phyloP scores from a whole-genome alignment of 2,329 filamentous ascomycete genomes.

The Tolypocladium guangdongense region DNA sequence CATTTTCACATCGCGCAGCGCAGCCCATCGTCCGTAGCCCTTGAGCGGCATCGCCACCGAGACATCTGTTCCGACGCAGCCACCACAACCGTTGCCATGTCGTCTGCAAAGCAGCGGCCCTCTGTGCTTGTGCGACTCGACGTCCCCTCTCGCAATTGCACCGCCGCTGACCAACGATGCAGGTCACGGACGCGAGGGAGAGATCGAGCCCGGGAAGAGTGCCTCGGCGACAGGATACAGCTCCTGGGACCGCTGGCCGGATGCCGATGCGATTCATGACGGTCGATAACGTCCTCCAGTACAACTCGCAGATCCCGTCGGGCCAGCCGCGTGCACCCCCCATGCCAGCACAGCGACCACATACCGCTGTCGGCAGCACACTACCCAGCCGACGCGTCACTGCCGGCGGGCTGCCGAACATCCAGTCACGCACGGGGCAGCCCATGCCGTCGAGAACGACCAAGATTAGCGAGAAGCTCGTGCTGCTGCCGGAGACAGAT shows the following conservation, averaged over 20 bases:
- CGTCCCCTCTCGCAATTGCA: not conserved
- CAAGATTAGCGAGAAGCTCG: slow-evolving; percentile 94
- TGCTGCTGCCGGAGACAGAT: slow-evolving; percentile 75
- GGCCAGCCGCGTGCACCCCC: slow-evolving; percentile 74
- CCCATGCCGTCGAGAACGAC: slow-evolving; percentile 75
- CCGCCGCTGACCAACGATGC: slow-evolving; percentile 5
- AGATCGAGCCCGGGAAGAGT: slow-evolving; percentile 19
- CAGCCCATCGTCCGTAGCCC: not conserved
- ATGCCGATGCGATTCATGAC: slow-evolving; percentile 64
- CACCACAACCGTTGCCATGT: slow-evolving; percentile 18
- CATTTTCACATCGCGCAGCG: not conserved
- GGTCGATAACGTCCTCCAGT: slow-evolving; percentile 90
- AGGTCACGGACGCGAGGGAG: slow-evolving; percentile 29
- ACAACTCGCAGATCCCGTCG: slow-evolving; percentile 89
- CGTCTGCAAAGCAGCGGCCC: slow-evolving; percentile 42
- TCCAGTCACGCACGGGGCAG: slow-evolving; percentile 36
- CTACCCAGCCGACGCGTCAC: slow-evolving; percentile 15
- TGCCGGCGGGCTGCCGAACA: slow-evolving; percentile 28
- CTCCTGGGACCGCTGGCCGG: slow-evolving; percentile 16
- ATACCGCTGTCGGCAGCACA: slow-evolving; percentile 7
- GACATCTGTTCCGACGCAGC: not conserved
- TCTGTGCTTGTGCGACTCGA: slow-evolving; percentile 43
- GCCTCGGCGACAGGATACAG: slow-evolving; percentile 22
- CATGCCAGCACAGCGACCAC: slow-evolving; percentile 27
- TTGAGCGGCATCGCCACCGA: not conserved